Percentiles rank a stretch among this genome's conserved stretches.
phyloP scores from a whole-genome alignment of 1,284 basidiomycete genomes.

The Taiwanofungus camphoratus region DNA sequence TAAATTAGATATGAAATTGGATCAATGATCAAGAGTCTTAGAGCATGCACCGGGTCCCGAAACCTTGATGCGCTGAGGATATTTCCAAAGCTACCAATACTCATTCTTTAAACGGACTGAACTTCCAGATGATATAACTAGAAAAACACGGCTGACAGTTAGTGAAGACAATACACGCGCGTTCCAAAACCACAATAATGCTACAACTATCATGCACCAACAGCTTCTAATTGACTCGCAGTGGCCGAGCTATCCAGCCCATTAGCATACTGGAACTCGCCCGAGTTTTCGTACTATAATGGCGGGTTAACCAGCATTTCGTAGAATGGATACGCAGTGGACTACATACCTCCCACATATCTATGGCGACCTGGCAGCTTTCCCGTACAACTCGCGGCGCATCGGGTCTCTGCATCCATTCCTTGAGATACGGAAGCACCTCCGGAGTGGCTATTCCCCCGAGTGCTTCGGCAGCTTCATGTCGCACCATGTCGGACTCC shows the following conservation, averaged over 20 bases:
- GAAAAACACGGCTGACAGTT: background rate
- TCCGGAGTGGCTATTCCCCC: constrained; percentile 94
- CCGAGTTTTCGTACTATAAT: constrained; percentile 81
- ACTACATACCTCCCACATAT: constrained; percentile 86
- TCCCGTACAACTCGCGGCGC: constrained; percentile 90
- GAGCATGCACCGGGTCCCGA: too few species aligned
- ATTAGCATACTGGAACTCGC: constrained; percentile 83
- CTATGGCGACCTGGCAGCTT: constrained; percentile 94
- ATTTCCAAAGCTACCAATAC: too few species aligned
- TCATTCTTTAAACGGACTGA: too few species aligned
- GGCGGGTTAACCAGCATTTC: background rate
- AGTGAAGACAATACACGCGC: constrained; percentile 2
- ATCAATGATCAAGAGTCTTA: too few species aligned
- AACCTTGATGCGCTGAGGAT: too few species aligned
- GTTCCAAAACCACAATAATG: background rate
- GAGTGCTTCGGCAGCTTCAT: constrained; percentile 97
- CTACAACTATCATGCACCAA: constrained; percentile 4
- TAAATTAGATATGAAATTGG: too few species aligned
- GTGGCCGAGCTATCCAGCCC: constrained; percentile 30
- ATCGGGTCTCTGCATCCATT: constrained; percentile 77
- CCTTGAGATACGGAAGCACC: constrained; percentile 80
- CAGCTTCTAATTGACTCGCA: constrained; percentile 5
- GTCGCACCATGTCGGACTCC: constrained; percentile 97
- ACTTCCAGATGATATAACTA: constrained; percentile 1
- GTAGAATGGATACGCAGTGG: background rate